These are phyloP conservation scores for Spinellus fusiger DNA, from an alignment of 192 early-diverging fungal species.

Conservation along the genomic window DNA sequence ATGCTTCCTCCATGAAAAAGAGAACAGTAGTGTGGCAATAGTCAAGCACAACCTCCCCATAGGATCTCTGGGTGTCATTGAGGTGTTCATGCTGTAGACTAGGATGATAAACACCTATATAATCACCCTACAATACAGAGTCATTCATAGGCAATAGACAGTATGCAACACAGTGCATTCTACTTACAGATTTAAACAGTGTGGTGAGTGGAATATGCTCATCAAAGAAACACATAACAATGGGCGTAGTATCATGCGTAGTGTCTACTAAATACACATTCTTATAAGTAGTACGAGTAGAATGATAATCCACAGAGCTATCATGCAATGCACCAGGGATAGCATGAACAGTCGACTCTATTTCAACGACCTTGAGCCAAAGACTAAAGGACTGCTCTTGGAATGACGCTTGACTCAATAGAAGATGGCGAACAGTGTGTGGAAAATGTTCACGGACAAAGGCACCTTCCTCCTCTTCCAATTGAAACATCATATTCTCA, in stretches of 20 bases:
- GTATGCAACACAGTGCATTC: not conserved
- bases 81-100: not conserved
- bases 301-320: not conserved
- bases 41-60: constrained; percentile 9
- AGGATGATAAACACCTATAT: constrained; percentile 18
- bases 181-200: constrained; percentile 9
- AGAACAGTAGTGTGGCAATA: constrained; percentile 12
- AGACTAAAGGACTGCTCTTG: not conserved
- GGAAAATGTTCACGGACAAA: constrained; percentile 14
- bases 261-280: constrained; percentile 14
- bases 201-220: not conserved
- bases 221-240: constrained; percentile 16
- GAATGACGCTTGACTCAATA: not conserved
- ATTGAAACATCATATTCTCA: constrained; percentile 4
- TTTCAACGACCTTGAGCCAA: constrained; percentile 17
- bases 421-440: not conserved
- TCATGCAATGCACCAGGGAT: not conserved
- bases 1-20: constrained; percentile 23
- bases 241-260: not conserved
- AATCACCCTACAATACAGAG: constrained; percentile 5
- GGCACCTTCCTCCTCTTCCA: not conserved
- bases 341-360: constrained; percentile 7
- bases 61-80: not conserved
- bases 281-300: not conserved
- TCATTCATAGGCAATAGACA: not conserved